Evolutionary conservation across 768 basidiomycete genomes (phyloP).

Genomic region (Tylopilus intermedius): DNA sequence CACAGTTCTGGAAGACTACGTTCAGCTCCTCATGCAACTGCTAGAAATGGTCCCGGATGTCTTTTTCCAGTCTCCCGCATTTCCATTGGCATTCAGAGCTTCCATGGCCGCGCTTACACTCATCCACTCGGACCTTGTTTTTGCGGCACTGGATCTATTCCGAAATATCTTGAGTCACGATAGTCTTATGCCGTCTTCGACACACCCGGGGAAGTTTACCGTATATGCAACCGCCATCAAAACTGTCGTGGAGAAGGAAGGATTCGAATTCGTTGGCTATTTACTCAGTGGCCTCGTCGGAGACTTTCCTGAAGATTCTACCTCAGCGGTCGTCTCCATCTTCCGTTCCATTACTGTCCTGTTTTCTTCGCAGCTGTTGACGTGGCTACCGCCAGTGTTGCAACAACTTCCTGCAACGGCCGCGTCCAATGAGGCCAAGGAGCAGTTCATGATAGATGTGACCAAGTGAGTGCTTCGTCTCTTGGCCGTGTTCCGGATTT

Average conservation of each 20-base stretch:
- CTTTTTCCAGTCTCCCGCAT: slow-evolving; percentile 72
- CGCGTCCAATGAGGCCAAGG: slow-evolving; percentile 61
- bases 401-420: slow-evolving; percentile 61
- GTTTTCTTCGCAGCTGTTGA: slow-evolving; percentile 65
- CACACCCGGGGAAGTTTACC: slow-evolving; percentile 54
- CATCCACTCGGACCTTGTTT: slow-evolving; percentile 76
- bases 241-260: slow-evolving; percentile 61
- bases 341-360: slow-evolving; percentile 61
- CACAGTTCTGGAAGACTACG: slow-evolving; percentile 89
- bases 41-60: slow-evolving; percentile 65
- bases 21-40: slow-evolving; percentile 73
- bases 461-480: slow-evolving; percentile 51
- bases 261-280: slow-evolving; percentile 62
- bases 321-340: slow-evolving; percentile 68
- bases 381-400: slow-evolving; percentile 70
- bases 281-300: slow-evolving; percentile 76
- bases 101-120: slow-evolving; percentile 76
- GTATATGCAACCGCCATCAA: slow-evolving; percentile 61
- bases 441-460: slow-evolving; percentile 69
- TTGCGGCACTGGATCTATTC: slow-evolving; percentile 79
- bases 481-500: slow-evolving; percentile 1
- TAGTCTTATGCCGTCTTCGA: slow-evolving; percentile 46
- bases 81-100: slow-evolving; percentile 73
- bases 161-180: slow-evolving; percentile 73
- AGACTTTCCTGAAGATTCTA: slow-evolving; percentile 84